Base-by-base conservation (phyloP, 768 basidiomycete genomes). In the Tulasnella sp. region DNA sequence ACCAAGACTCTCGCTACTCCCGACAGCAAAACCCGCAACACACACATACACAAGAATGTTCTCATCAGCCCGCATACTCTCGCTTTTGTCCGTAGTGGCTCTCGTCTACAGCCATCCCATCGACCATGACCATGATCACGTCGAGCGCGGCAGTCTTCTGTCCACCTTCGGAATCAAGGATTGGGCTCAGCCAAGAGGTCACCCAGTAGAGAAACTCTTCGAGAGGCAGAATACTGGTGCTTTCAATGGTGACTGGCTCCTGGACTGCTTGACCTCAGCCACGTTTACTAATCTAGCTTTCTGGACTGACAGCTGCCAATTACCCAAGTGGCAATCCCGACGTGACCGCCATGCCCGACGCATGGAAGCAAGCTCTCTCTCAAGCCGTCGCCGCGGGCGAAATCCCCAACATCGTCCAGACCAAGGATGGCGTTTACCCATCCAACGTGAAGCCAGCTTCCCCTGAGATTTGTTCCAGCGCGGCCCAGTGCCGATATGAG, bases 331-430 rank as follows among this genome's bases (percentile, higher is more conserved):
- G 73, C 21, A 74, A 74, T 38, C 90, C 91, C n/a, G 88, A 91
- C 80, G 84, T 87, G 0, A 83, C 84, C 44, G 80, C 83, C 10
- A 86, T 94, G 79, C 95, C 95, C 19, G 84, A 88, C 79, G 86
- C 85, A 40, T 98, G 96, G 96, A 83, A 89, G 38, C 88, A 89
- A 82, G 93, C 94, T 8, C 87, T 96, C 81, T 87, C 89, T 74
- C 87, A 86, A 24, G 93, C 92, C n/a, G 87, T 92, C 24, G 83
- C 87, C 1, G 89, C 91, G 7, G 92, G 93, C 42, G 89, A 89
- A 81, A 93, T 97, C 76, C 96, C 96, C 0, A 84, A 90, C 81
- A 86, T 96, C 79, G 81, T 85, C 24, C 86, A 93, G 4, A 86
- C 86, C 3, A 85, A 84, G n/a, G 83, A 84, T 46, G 84, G 85